Evolutionary conservation across 352 stramenopile genomes (phyloP).

Genomic region (Phytophthora podocarpi): DNA sequence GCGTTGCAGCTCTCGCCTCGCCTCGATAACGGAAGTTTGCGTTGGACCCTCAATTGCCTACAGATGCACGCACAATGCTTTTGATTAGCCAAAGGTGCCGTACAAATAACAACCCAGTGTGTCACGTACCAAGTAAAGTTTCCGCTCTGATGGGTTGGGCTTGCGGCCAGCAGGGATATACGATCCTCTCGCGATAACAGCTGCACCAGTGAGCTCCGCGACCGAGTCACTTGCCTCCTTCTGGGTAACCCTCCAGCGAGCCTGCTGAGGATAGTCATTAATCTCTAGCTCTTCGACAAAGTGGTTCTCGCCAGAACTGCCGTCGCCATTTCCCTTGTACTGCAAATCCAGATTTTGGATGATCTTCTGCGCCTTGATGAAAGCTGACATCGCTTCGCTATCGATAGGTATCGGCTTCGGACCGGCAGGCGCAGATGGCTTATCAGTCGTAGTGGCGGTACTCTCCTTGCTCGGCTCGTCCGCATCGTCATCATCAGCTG

Average conservation of each 20-base stretch:
- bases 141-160: slow-evolving; percentile 82
- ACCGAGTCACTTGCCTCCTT: slow-evolving; percentile 89
- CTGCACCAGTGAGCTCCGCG: slow-evolving; percentile 86
- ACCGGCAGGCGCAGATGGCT: slow-evolving; percentile 15
- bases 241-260: slow-evolving; percentile 87
- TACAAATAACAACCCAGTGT: background rate
- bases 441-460: slow-evolving; percentile 18
- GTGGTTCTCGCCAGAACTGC: slow-evolving; percentile 54
- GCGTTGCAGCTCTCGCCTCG: slow-evolving; percentile 79
- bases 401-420: slow-evolving; percentile 39
- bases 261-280: slow-evolving; percentile 94
- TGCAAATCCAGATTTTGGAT: slow-evolving; percentile 84
- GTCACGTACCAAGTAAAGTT: slow-evolving; percentile 86
- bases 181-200: slow-evolving; percentile 90
- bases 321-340: slow-evolving; percentile 66
- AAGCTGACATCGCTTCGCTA: slow-evolving; percentile 68
- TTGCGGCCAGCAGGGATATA: slow-evolving; percentile 88
- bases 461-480: slow-evolving; percentile 47
- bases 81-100: background rate
- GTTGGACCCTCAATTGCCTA: slow-evolving; percentile 84
- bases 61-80: background rate
- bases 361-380: slow-evolving; percentile 86
- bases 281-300: slow-evolving; percentile 93
- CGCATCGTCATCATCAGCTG: slow-evolving; percentile 61
- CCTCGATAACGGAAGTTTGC: slow-evolving; percentile 74